Percentiles rank a stretch among this genome's conserved stretches.
Evolutionary conservation across 768 basidiomycete genomes (phyloP).

Genomic region (Amylocystis lapponica): DNA sequence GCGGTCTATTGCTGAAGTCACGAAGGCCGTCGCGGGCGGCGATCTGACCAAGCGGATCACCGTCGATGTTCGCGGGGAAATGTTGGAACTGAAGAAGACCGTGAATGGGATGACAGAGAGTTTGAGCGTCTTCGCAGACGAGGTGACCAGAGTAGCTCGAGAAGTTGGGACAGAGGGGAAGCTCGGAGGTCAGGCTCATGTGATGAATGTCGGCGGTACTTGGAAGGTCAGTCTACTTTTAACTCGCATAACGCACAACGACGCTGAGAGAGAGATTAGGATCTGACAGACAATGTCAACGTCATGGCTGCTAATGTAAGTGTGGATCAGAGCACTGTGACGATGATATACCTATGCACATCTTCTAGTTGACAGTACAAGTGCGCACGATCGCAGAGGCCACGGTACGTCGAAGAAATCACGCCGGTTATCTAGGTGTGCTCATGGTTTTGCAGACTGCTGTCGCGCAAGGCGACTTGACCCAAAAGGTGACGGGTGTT

Average conservation of each 20-base stretch:
- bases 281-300: conserved; percentile 93
- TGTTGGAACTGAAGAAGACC: conserved; percentile 83
- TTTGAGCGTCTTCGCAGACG: conserved; percentile 79
- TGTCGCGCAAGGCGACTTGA: conserved; percentile 90
- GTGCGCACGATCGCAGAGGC: conserved; percentile 91
- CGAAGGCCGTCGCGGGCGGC: conserved; percentile 90
- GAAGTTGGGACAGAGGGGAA: conserved; percentile 97
- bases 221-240: no score
- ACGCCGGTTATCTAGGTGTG: background rate
- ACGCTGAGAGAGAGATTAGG: no score
- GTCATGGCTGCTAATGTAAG: conserved; percentile 90
- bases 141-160: conserved; percentile 81
- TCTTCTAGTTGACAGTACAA: conserved; percentile 77
- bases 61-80: conserved; percentile 90
- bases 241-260: no score
- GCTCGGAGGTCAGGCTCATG: conserved; percentile 90
- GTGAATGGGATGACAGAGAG: conserved; percentile 95
- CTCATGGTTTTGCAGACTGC: conserved; percentile 57
- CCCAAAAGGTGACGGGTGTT: conserved; percentile 88
- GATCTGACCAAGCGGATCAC: conserved; percentile 92
- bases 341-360: background rate
- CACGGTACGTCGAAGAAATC: conserved; percentile 46
- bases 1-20: conserved; percentile 88
- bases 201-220: conserved; percentile 91
- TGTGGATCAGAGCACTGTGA: conserved; percentile 8